Conservation (phyloP, 192 early-diverging fungal species). For the Glomus cerebriforme region DNA sequence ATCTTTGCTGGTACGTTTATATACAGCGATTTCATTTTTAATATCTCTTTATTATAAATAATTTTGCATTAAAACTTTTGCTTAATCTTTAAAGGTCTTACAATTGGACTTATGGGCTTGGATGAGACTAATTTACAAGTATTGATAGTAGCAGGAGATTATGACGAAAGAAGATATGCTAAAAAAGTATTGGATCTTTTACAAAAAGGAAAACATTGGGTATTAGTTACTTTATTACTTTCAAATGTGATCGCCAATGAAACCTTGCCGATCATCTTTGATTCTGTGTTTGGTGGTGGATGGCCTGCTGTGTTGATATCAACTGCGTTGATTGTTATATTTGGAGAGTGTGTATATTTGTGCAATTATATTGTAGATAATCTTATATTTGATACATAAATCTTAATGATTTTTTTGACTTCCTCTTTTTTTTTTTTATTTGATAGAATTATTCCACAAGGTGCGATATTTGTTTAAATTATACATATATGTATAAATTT, state of each 20-base stretch:
- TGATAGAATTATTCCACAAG: too few relatives aligned
- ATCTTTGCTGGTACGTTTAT: too few relatives aligned
- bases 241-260: constrained; percentile 97
- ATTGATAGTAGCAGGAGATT: constrained; percentile 77
- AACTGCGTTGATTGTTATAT: constrained; percentile 77
- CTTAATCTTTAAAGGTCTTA: constrained; percentile 43
- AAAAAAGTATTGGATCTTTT: constrained; percentile 50
- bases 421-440: too few relatives aligned
- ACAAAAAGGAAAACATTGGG: constrained; percentile 74
- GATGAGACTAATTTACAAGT: constrained; percentile 87
- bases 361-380: too few relatives aligned
- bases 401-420: too few relatives aligned
- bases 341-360: too few relatives aligned
- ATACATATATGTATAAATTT: too few relatives aligned
- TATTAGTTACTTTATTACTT: constrained; percentile 89
- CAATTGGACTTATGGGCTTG: constrained; percentile 73
- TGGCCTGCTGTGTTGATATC: constrained; percentile 84
- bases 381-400: too few relatives aligned
- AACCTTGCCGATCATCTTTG: constrained; percentile 83
- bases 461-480: too few relatives aligned
- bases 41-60: too few relatives aligned
- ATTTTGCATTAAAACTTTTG: too few relatives aligned
- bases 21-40: too few relatives aligned
- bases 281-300: constrained; percentile 76
- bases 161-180: constrained; percentile 72